A percentile compares a stretch with the other conserved stretches of the same genome.
These are phyloP conservation scores for Chaetomiaceae sp. DNA, from an alignment of 2,329 filamentous ascomycete species.

Conservation along the genomic window DNA sequence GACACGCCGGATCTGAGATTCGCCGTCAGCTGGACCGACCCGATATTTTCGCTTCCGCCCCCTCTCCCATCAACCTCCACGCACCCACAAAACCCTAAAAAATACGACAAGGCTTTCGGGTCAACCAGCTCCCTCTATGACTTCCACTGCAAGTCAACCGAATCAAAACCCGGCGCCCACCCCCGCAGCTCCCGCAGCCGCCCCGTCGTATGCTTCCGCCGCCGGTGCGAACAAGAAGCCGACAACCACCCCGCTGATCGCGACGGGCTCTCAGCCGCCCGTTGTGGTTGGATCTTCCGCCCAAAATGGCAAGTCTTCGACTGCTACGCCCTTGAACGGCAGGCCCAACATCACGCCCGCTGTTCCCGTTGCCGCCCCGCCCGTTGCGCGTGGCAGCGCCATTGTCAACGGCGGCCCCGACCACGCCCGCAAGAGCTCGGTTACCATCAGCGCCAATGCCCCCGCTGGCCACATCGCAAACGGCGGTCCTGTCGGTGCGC, in stretches of 20 bases:
- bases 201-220: conserved; percentile 62
- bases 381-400: conserved; percentile 59
- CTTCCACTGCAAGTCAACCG: conserved; percentile 54
- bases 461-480: conserved; percentile 72
- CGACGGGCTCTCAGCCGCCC: conserved; percentile 52
- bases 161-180: conserved; percentile 53
- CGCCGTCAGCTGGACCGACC: conserved; percentile 22
- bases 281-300: conserved; percentile 53
- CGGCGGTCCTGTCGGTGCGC: conserved; percentile 58
- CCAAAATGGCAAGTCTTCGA: conserved; percentile 60
- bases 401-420: conserved; percentile 67
- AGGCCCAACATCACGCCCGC: conserved; percentile 66
- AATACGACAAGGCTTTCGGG: conserved; percentile 29
- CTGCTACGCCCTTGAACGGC: conserved; percentile 80
- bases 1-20: conserved; percentile 31
- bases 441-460: conserved; percentile 84
- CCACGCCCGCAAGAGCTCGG: conserved; percentile 80
- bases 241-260: conserved; percentile 55
- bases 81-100: conserved; percentile 18
- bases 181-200: conserved; percentile 49
- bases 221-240: conserved; percentile 60
- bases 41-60: conserved; percentile 16
- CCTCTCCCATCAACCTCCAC: conserved; percentile 12
- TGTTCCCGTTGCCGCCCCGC: conserved; percentile 50
- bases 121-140: conserved; percentile 47